A percentile compares a stretch with the other conserved stretches of the same genome.
phyloP scores from a whole-genome alignment of 2,329 filamentous ascomycete genomes.

The Colletotrichum lini region DNA sequence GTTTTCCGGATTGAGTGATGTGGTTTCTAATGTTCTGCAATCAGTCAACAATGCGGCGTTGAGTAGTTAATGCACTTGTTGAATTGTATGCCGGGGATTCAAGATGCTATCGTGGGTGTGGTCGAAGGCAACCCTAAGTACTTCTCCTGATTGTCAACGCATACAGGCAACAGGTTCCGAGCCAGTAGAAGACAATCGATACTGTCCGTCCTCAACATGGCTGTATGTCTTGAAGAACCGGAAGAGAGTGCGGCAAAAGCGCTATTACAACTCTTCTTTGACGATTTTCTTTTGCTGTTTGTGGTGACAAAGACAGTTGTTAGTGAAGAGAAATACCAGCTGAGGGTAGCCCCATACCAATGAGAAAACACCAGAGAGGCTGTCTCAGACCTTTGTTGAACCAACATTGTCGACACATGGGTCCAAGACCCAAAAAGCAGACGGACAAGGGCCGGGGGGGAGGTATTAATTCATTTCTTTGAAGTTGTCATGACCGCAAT shows the following conservation, averaged over 20 bases:
- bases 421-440: neutral
- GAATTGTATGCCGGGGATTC: neutral
- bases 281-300: neutral
- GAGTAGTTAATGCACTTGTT: neutral
- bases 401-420: neutral
- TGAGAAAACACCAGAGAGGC: neutral
- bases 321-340: neutral
- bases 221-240: neutral
- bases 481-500: constrained; percentile 33
- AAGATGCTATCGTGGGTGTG: neutral
- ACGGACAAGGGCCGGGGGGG: constrained; percentile 2
- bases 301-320: constrained; percentile 7
- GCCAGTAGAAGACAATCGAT: neutral
- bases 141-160: neutral
- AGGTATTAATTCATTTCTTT: constrained; percentile 40
- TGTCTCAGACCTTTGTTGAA: neutral
- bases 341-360: neutral
- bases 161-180: neutral
- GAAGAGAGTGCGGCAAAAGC: neutral
- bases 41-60: constrained; percentile 24
- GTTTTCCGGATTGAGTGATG: neutral
- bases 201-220: neutral
- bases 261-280: neutral
- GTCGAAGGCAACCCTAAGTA: neutral
- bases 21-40: neutral